Base-by-base conservation (phyloP, 208 protist genomes). In the Trypanosoma vivax region DNA sequence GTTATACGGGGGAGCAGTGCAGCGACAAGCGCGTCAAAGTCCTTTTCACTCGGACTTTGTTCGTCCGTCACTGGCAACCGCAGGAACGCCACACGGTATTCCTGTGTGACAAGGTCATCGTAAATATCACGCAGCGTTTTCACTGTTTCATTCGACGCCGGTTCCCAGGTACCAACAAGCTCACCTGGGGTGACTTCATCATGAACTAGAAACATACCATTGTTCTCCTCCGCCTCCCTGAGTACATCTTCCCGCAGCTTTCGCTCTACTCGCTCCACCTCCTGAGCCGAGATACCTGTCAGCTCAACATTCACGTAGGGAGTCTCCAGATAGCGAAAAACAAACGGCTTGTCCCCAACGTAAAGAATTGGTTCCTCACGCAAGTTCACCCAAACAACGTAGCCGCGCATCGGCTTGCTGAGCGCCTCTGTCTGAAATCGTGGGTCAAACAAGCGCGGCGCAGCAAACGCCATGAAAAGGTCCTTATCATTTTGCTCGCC, bases 291-390 rank as follows among this genome's bases (percentile, higher is more conserved):
- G 50, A 93, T 93, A 45, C 86, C 86, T 16, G 82, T 90, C 9
- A 93, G 67, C 77, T 90, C 86, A 23, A 93, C 86, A 54, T 93
- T 93, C 29, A 93, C 86, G 69, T 93, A 93, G 30, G 86, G 86
- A 11, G 74, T 63, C n/a, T 75, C 79, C 5, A 93, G 57, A 49
- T 93, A 80, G 30, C 86, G 79, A 33, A 93, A 87, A 33, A 93
- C 86, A 48, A 82, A 93, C 7, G 86, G 86, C 9, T 73, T 68
- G 60, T 93, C 86, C 25, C 86, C 86, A 10, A 93, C 79, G 64
- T 93, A 93, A 27, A 93, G 60, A 46, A 93, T 83, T 9, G 86
- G 86, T 65, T 93, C 81, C 56, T 93, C 86, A 28, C 86, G 79
- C 50, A 93, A 58, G 57, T 93, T 93, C 18, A 93, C 74, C 86